phyloP scores from a whole-genome alignment of 1,284 basidiomycete genomes.

The Sanguinoderma infundibulare region DNA sequence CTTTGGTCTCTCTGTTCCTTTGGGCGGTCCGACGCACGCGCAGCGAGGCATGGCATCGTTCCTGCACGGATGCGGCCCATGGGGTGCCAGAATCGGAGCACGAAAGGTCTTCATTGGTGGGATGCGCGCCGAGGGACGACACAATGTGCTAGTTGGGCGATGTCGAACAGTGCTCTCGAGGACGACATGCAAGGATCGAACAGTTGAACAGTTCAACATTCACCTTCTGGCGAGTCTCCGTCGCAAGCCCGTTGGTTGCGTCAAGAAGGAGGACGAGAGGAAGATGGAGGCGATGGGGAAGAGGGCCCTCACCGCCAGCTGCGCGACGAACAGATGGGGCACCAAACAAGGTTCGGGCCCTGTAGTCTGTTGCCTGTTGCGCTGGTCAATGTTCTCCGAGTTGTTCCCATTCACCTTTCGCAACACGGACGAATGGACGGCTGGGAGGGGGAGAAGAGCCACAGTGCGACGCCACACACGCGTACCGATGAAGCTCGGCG shows the following conservation, averaged over 20 bases:
- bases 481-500: background rate
- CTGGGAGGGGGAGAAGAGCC: background rate
- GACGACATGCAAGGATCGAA: background rate
- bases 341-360: background rate
- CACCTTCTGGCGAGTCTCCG: background rate
- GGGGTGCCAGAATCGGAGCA: background rate
- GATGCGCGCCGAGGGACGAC: background rate
- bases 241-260: too few species aligned
- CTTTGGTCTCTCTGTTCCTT: background rate
- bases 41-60: background rate
- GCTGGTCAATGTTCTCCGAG: background rate
- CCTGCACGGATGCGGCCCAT: background rate
- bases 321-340: slow-evolving; percentile 4
- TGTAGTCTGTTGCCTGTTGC: background rate
- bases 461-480: background rate
- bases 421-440: background rate
- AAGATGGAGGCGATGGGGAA: background rate
- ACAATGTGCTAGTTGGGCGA: background rate
- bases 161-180: background rate
- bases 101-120: background rate
- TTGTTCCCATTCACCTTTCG: background rate
- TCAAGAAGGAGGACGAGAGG: background rate
- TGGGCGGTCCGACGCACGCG: background rate
- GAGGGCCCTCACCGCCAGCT: background rate
- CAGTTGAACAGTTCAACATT: background rate